Evolutionary conservation across 805 yeast species (phyloP), one percentile per base, ranked within the genome.

Genomic region (Allodekkera sacchari): DNA sequence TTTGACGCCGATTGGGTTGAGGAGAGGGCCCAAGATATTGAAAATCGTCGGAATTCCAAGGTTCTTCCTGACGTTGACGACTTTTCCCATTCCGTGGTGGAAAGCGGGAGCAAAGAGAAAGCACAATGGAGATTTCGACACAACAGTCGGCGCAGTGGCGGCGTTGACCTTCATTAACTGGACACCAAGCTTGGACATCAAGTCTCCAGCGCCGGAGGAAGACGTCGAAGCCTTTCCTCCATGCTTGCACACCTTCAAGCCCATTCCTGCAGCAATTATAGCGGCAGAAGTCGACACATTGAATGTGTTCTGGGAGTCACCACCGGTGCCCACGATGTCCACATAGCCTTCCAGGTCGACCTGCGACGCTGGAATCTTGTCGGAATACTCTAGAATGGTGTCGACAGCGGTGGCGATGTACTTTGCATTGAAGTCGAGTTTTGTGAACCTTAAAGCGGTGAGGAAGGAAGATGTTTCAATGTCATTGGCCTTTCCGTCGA

Each of bases 311-410:
- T 92, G 95, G 2, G 96, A 96, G 52, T 92, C 99, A 11, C 99
- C 99, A 18, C 99, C 99, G 0, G 99, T 92, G 2, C 99, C 99
- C 5, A 92, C 99, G 19, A 92, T 83, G 54, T 92, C 99, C 5
- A 80, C 66, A 43, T 70, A 80, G 0, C 81, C 81, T 1, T 53
- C 56, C 1, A 59, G 45, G 24, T 68, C 71, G 10, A 71, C 68
- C 2, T 48, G 43, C 6, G 57, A 46, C 3, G 65, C 52, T 7
- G 66, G 60, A n/a, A 84, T 70, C 8, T 63, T 43, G 30, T 68
- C 69, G 6, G 92, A 76, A 44, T 68, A 78, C 44, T 74, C 72
- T 38, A 83, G 59, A 17, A 89, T 71, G 2, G 92, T 76, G 14
- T 63, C 61, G 1, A 85, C 96, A 0, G 96, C 96, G 7, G 83